Evolutionary conservation across 106 monocot genomes (phyloP).

Genomic region (Acorus calamus): DNA sequence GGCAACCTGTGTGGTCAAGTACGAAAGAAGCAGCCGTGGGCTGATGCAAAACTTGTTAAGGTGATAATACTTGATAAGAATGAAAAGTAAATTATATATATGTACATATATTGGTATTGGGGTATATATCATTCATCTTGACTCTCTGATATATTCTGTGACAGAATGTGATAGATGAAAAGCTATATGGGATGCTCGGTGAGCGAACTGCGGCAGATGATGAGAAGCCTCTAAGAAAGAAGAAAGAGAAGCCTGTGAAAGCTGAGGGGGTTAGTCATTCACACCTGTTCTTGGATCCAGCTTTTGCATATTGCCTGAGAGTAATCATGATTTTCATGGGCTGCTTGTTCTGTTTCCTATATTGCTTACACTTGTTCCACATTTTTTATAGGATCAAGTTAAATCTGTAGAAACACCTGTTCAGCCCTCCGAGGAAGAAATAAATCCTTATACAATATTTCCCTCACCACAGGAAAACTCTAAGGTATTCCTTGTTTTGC

Average conservation of each 20-base stretch:
- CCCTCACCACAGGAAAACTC: constrained; percentile 75
- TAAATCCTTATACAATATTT: constrained; percentile 89
- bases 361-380: constrained; percentile 2
- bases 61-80: constrained; percentile 23
- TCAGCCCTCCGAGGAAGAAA: constrained; percentile 52
- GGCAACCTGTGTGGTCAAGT: constrained; percentile 90
- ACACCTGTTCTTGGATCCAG: not conserved
- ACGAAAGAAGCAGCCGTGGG: constrained; percentile 72
- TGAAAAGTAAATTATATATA: not conserved
- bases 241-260: constrained; percentile 83
- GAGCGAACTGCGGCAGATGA: constrained; percentile 89
- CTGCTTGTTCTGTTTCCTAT: not conserved
- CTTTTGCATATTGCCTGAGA: no score
- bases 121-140: not conserved
- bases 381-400: constrained; percentile 27
- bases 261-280: constrained; percentile 33
- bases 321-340: constrained; percentile 2
- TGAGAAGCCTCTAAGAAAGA: constrained; percentile 80
- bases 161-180: constrained; percentile 79
- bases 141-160: not conserved
- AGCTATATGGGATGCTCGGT: constrained; percentile 54
- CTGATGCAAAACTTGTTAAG: constrained; percentile 95
- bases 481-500: constrained; percentile 37
- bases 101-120: not conserved
- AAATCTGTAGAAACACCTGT: constrained; percentile 8